These are phyloP conservation scores for Basidiobolus meristosporus DNA, from an alignment of 371 early-diverging fungal species.

Conservation along the genomic window DNA sequence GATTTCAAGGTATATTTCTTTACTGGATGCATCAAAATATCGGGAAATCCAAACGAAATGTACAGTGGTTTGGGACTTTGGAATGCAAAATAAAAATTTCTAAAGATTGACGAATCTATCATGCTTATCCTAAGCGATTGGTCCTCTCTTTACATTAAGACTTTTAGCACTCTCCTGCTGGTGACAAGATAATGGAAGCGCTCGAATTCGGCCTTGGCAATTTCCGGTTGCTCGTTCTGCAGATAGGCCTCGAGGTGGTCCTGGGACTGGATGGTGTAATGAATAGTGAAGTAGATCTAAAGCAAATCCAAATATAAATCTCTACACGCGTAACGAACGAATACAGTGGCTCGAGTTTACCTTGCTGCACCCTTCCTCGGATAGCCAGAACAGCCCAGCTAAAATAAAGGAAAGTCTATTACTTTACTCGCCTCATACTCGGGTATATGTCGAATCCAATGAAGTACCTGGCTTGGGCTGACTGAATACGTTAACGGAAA, in stretches of 20 bases:
- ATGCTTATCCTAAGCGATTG: too few relatives aligned
- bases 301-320: not conserved
- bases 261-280: slow-evolving; percentile 22
- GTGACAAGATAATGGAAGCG: slow-evolving; percentile 12
- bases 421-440: too few relatives aligned
- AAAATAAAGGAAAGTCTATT: slow-evolving; percentile 2
- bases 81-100: too few relatives aligned
- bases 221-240: slow-evolving; percentile 9
- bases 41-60: too few relatives aligned
- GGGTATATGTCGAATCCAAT: too few relatives aligned
- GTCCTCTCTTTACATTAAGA: not conserved
- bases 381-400: slow-evolving; percentile 23
- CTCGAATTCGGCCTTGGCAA: slow-evolving; percentile 11
- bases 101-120: too few relatives aligned
- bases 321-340: not conserved
- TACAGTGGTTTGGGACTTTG: too few relatives aligned
- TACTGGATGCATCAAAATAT: too few relatives aligned
- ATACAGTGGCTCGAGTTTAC: not conserved
- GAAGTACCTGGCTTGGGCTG: slow-evolving; percentile 24
- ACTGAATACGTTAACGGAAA: slow-evolving; percentile 18
- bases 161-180: slow-evolving; percentile 11
- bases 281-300: slow-evolving; percentile 19
- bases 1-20: too few relatives aligned
- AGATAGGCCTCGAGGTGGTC: slow-evolving; percentile 16
- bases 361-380: slow-evolving; percentile 22